Base-by-base conservation (phyloP, 257 asterid species). In the Solanum dulcamara region DNA sequence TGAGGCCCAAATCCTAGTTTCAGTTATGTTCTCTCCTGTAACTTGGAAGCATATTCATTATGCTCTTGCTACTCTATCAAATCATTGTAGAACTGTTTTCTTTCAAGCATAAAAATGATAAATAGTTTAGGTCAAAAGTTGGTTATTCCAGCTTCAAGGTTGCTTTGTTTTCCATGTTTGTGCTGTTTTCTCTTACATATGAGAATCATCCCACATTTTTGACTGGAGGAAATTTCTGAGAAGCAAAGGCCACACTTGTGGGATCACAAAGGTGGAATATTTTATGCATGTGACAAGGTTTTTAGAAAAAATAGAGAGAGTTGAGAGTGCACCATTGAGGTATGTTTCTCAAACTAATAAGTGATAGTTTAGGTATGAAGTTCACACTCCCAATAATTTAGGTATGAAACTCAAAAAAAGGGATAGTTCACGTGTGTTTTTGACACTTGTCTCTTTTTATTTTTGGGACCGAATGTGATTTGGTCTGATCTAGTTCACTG, bases 1-100 rank as follows among this genome's bases (percentile, higher is more conserved):
- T 85, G 33, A 94, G 85, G 91, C 70, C 91, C 3, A 92, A 89
- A 91, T 84, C 91, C 80, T 97, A 92, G 93, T 32, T 85, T 84
- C 32, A 80, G 82, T 42, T 44, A 26, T 46, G 42, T 77, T 33
- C 64, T 77, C 44, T 13, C 44, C 83, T 10, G 57, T 26, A 26
- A 77, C 83, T 46, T 48, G 26, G 42, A 46, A 46, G 18, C 40
- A 48, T 77, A 46, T 28, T 46, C 83, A 48, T 46, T 46, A 77
- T 30, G 83, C 28, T 46, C 40, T 46, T 77, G 26, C 62, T 77
- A 77, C 83, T 46, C 55, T 77, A 12, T 38, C 80, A 46, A 17
- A 77, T 46, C 42, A 48, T 77, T 77, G 64, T 46, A 77, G 83
- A 26, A 46, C 40, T 46, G 14, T 28, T 10, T 28, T 17, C 26